Base-by-base conservation (phyloP, 805 yeast species). In the Cyberlindnera saturnus region DNA sequence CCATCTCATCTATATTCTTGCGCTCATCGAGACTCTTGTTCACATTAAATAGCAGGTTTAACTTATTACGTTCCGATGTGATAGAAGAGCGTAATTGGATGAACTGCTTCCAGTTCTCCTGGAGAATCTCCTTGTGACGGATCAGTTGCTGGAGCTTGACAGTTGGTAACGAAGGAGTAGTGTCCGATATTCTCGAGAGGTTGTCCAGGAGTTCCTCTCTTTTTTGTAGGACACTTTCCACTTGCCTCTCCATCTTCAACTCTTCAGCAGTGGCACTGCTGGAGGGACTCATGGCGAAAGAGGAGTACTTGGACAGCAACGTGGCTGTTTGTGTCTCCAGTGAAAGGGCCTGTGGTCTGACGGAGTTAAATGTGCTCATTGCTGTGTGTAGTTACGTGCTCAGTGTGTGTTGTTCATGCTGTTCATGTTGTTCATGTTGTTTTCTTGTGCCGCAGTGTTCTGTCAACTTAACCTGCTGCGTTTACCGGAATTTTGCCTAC, bases 81-180 rank as follows among this genome's bases (percentile, higher is more conserved):
- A 86, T 77, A 6, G 78, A 67, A 4, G 69, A 60, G 48, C 75
- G 66, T 38, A 91, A 75, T 49, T 85, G 75, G 34, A 66, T 64
- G 55, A 77, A 84, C 48, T 81, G 84, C 41, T 69, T 62, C 63
- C 75, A 70, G 63, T 86, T 90, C 43, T 88, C 95, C 44, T 69
- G 75, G 26, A 87, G 67, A 13, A 77, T 73, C 61, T 88, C 96
- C 53, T 76, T 78, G 61, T 88, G 96, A 48, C 97, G 78, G 45
- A 82, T 79, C 38, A 89, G 65, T 60, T 90, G 98, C 55, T 85
- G 91, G 35, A 81, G 62, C 60, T 85, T 85, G 0, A 93, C 77
- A 0, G 93, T 76, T 5, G 90, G 74, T 7, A 84, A 73, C 14
- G 71, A 63, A 26, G 75, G 68, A 44, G 73, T 81, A 1, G 75